These are phyloP conservation scores for Entamoeba dispar DNA, from an alignment of 208 protist species.

Conservation along the genomic window DNA sequence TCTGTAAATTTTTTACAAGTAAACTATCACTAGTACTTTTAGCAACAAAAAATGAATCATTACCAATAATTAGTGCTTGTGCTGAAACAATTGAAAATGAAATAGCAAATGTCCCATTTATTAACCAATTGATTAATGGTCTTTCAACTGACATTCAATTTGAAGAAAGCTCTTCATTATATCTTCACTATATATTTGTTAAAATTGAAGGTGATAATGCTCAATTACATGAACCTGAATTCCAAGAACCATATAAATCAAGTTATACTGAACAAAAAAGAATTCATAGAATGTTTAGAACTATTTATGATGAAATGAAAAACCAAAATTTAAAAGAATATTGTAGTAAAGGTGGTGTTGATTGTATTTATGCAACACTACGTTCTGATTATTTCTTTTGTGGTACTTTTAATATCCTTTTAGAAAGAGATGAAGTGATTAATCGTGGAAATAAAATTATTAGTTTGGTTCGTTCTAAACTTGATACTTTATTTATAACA, in stretches of 20 bases:
- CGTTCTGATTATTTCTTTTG: background rate
- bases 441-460: background rate
- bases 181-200: background rate
- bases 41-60: background rate
- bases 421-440: background rate
- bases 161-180: background rate
- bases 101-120: background rate
- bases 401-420: background rate
- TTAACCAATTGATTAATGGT: background rate
- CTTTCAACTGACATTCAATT: background rate
- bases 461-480: background rate
- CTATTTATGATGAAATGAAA: background rate
- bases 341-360: background rate
- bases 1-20: background rate
- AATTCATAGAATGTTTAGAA: background rate
- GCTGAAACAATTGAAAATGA: background rate
- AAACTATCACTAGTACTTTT: background rate
- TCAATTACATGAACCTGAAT: background rate
- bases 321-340: background rate
- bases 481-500: background rate
- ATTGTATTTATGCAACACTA: background rate
- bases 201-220: background rate
- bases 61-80: background rate
- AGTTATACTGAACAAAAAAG: background rate
- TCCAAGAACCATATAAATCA: background rate